Evolutionary conservation across 345 rosid species (phyloP), one percentile per base, ranked within the genome.

Genomic region (Populus ilicifolia): DNA sequence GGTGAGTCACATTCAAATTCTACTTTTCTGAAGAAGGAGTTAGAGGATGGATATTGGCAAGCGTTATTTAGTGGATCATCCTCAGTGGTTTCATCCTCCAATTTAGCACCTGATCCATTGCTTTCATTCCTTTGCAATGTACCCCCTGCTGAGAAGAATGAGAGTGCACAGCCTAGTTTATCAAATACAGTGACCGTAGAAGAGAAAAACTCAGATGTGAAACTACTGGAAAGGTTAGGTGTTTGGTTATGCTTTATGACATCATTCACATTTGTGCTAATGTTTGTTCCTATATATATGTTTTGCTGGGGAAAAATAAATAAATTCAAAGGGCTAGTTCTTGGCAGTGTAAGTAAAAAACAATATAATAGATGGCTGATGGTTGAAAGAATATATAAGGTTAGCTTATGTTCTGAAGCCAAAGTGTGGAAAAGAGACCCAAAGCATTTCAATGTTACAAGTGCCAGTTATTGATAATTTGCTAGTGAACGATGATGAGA

Each of bases 81-180:
- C 2, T 67, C 87, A 48, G 70, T 76, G 9, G 80, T 63, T 46
- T 81, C 80, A 69, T 77, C 94, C 72, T 81, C 91, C 43, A 86
- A 81, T 79, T 84, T 72, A 83, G 86, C 79, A 44, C 85, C 83
- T 38, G 93, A 88, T 78, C 85, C 91, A 5, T 83, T 89, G 79
- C 69, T 90, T 75, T 90, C 94, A 41, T 92, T 90, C 76, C 81
- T 90, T 75, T 85, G 78, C 81, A 85, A 84, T 74, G 77, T 73
- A 33, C 75, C 86, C 2, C 63, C 83, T 30, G 75, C 81, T 71
- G 83, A 84, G 68, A 83, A 67, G 73, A 63, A 78, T 66, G 87
- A 84, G 79, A 84, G 79, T 70, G 41, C 46, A 65, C 75, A 78
- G 75, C 73, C 90, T 66, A 77, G 43, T 81, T 73, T 70, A 23